Evolutionary conservation across 106 monocot genomes (phyloP), one percentile per base, ranked within the genome.

Genomic region (Allium fistulosum): DNA sequence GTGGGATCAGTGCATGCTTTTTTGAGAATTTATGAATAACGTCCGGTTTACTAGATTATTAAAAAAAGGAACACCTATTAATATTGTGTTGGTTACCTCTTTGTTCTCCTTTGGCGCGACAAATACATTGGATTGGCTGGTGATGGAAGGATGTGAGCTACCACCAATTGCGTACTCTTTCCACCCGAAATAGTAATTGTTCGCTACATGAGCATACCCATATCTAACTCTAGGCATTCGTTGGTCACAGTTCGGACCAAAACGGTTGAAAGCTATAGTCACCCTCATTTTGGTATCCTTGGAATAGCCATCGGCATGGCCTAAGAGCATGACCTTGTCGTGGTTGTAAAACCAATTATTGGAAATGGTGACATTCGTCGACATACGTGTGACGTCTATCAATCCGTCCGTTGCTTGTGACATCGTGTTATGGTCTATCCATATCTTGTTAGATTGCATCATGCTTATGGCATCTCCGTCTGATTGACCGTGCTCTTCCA

Each of bases 311-410:
- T 85, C 85, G 11, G 77, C 74, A 57, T 85, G 85, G 28, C 85
- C 85, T 6, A 85, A 75, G 27, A 85, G 80, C 81, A 85, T 85
- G 18, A 85, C 85, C 81, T 85, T 85, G 78, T 85, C 85, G 26
- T 85, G 85, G 52, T 90, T 68, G 7, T 53, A 53, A 80, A 90
- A 90, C 90, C 90, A 86, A 75, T 86, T 90, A 76, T 86, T 90
- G 49, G 85, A 85, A 53, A 90, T 58, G 72, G 90, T 90, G 13
- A 90, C 56, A 26, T 11, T 49, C 6, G 83, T 86, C 9, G 85
- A 90, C 13, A 82, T 80, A 10, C 71, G 74, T 3, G 90, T 86
- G 58, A 83, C 83, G 63, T 90, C 90, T 27, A 90, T 10, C 8
- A 90, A 74, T 16, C 85, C 90, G 15, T 90, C 90, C 17, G 80